Evolutionary conservation across 139 green algal species (phyloP).

Genomic region (Spirogloea muscicola): DNA sequence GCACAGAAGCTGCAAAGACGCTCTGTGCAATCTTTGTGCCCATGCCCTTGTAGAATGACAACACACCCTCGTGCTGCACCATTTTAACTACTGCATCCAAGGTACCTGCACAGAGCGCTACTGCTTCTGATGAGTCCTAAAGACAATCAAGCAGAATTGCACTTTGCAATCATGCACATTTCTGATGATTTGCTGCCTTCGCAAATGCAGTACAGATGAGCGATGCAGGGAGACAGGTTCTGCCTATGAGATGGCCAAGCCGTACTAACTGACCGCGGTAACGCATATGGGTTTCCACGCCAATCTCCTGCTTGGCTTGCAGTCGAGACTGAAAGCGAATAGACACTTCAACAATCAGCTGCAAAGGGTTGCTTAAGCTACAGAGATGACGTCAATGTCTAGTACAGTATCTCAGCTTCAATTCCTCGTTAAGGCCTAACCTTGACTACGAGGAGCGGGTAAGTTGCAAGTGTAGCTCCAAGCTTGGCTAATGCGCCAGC

Average conservation of each 20-base stretch:
- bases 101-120: slow-evolving; percentile 7
- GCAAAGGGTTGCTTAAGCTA: too few relatives aligned
- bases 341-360: neutral
- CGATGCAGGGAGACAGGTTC: neutral
- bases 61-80: slow-evolving; percentile 24
- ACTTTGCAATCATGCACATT: neutral
- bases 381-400: too few relatives aligned
- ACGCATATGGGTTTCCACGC: neutral
- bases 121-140: neutral
- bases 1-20: slow-evolving; percentile 27
- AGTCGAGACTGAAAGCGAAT: slow-evolving; percentile 14
- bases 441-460: slow-evolving; percentile 91
- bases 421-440: too few relatives aligned
- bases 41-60: slow-evolving; percentile 45
- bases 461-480: slow-evolving; percentile 86
- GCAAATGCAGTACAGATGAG: neutral
- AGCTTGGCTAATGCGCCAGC: slow-evolving; percentile 82
- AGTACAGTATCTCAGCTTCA: too few relatives aligned
- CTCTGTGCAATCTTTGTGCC: slow-evolving; percentile 46
- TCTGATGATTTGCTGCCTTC: neutral
- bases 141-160: neutral
- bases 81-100: slow-evolving; percentile 43
- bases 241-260: neutral
- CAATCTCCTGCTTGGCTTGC: slow-evolving; percentile 41
- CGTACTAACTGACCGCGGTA: neutral